Percentiles rank a stretch among this genome's conserved stretches.
phyloP scores from a whole-genome alignment of 2,329 filamentous ascomycete species.

The Pleomassaria siparia region DNA sequence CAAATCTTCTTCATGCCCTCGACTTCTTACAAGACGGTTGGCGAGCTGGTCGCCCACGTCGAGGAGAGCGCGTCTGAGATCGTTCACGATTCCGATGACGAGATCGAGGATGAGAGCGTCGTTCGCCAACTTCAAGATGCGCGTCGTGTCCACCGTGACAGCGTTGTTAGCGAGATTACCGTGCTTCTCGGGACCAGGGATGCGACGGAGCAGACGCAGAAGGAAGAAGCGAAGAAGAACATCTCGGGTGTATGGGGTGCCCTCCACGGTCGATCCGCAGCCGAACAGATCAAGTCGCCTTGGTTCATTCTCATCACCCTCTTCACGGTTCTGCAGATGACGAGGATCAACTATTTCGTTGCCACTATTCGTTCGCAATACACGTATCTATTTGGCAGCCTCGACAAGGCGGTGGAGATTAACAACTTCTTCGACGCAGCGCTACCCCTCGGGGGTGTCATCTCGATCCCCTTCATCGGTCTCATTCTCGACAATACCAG shows the following conservation, averaged over 20 bases:
- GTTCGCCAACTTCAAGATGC: constrained; percentile 54
- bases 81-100: constrained; percentile 58
- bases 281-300: constrained; percentile 72
- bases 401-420: constrained; percentile 63
- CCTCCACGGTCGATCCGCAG: constrained; percentile 71
- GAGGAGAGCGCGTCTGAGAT: constrained; percentile 52
- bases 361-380: constrained; percentile 85
- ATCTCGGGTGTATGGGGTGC: constrained; percentile 83
- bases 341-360: constrained; percentile 91
- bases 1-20: constrained; percentile 52
- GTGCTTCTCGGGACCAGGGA: constrained; percentile 68
- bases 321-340: constrained; percentile 69
- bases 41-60: constrained; percentile 75
- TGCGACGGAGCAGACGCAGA: constrained; percentile 63
- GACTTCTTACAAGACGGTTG: constrained; percentile 59
- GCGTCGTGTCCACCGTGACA: constrained; percentile 62
- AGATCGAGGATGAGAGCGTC: constrained; percentile 52
- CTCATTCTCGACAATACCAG: constrained; percentile 73
- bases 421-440: constrained; percentile 88
- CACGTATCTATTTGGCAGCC: constrained; percentile 68
- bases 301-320: constrained; percentile 86
- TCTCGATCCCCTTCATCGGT: constrained; percentile 87
- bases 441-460: constrained; percentile 76
- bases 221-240: constrained; percentile 69
- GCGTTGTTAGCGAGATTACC: constrained; percentile 70